phyloP scores from a whole-genome alignment of 179 eudicot genomes.

The Beta macrorhiza region DNA sequence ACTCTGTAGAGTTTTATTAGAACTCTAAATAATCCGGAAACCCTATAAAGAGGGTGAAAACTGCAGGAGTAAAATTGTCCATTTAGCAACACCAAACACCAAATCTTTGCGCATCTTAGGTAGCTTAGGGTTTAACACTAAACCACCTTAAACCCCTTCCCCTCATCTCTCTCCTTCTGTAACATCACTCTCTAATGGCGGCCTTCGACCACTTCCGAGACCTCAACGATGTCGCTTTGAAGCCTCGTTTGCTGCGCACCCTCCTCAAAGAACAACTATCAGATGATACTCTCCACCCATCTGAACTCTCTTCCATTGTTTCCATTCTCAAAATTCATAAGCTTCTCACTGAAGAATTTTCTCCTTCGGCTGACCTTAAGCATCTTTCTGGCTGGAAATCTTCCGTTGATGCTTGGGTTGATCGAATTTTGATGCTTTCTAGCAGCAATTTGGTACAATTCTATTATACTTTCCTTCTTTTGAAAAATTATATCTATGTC shows the following conservation, averaged over 20 bases:
- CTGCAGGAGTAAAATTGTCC: no score
- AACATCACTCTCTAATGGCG: conserved; percentile 37
- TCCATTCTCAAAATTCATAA: conserved; percentile 49
- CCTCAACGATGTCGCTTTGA: conserved; percentile 60
- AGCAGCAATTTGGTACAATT: conserved; percentile 50
- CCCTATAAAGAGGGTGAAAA: no score
- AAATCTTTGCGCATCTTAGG: no score
- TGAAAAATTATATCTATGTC: no score
- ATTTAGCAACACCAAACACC: no score
- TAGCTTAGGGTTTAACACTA: background rate
- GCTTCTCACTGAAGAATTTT: conserved; percentile 47
- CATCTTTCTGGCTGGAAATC: conserved; percentile 51
- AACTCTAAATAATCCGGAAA: no score
- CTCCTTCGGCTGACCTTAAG: conserved; percentile 32
- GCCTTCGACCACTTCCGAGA: conserved; percentile 40
- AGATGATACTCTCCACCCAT: conserved; percentile 43
- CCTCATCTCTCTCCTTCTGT: background rate
- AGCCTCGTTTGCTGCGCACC: conserved; percentile 57
- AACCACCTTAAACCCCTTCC: background rate
- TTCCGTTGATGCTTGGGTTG: conserved; percentile 67
- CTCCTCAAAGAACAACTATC: conserved; percentile 55
- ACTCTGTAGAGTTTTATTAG: no score
- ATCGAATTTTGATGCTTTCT: conserved; percentile 52
- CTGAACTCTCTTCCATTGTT: conserved; percentile 45
- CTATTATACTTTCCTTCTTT: no score